Percentiles rank a stretch among this genome's conserved stretches.
phyloP scores from a whole-genome alignment of 176 grass and related monocot species.

The Carex scoparia region DNA sequence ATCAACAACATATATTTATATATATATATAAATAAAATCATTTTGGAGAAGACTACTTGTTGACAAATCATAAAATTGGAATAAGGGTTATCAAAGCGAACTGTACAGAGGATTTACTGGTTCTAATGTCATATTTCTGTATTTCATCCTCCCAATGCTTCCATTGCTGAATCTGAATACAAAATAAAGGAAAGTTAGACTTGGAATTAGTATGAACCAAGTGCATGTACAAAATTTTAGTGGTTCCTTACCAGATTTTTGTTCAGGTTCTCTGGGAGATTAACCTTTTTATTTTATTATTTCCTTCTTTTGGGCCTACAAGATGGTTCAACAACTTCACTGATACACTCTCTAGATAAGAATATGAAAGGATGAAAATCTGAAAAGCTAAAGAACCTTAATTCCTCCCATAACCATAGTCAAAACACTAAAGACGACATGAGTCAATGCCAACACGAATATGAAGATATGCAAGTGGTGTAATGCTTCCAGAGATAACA shows the following conservation, averaged over 20 bases:
- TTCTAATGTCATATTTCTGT: conserved; percentile 47
- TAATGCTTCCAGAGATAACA: conserved; percentile 79
- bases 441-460: conserved; percentile 81
- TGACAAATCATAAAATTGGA: conserved; percentile 9
- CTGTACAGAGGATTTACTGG: conserved; percentile 38
- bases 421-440: conserved; percentile 72
- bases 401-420: conserved; percentile 77
- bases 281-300: background rate
- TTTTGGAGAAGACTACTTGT: background rate
- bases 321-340: background rate
- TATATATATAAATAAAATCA: conserved; percentile 10
- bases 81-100: conserved; percentile 7
- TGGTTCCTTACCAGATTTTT: background rate
- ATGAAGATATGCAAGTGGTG: conserved; percentile 93
- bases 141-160: conserved; percentile 79
- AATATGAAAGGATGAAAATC: background rate
- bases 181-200: conserved; percentile 11
- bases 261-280: background rate
- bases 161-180: conserved; percentile 72
- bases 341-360: background rate
- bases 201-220: background rate
- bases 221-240: background rate
- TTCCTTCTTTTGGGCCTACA: background rate
- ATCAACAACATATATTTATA: conserved; percentile 11
- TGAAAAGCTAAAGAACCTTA: conserved; percentile 42